Base-by-base conservation (phyloP, 106 monocot species). In the Dioscorea zingiberensis region DNA sequence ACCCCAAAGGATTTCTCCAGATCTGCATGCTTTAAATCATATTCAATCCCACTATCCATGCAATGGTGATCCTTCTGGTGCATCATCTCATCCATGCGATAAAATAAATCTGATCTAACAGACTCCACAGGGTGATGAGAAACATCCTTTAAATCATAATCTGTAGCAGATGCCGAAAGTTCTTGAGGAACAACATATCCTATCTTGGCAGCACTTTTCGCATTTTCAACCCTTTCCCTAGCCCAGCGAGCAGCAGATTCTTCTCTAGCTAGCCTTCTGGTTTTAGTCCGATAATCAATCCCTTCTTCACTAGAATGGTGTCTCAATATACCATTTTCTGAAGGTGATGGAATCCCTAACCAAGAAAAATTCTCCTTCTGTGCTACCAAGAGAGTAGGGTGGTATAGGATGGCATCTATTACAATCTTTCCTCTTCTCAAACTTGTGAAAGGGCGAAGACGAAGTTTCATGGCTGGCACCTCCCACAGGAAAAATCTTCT, bases 401-500 rank as follows among this genome's bases (percentile, higher is more conserved):
- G 78, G 29, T 75, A 89, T 12, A 93, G 54, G 71, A 93, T 62
- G 65, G 98, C 93, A 89, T 89, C 81, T 53, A 98, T 66, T n/a
- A 98, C 93, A 71, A 98, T 71, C 69, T 83, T 98, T 62, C 98
- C 93, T 48, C 83, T 89, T 60, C 88, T 86, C 30, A 98, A 62
- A 69, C 97, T 98, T 38, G 92, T 77, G 65, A 93, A 89, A 59
- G 97, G 97, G 0, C 84, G 72, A 61, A 98, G 44, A 59, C 86
- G 76, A 66, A 98, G 73, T 76, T 89, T 92, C 76, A 89, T 54
- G 2, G 60, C 69, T 4, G 88, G 74, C 5, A 89, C 72, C 82
- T 93, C 92, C 84, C 98, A 76, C 98, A 98, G 54, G 98, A 98
- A 72, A 98, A 98, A 54, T 98, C 98, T 49, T 89, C 86, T 21